Conservation (phyloP, 371 early-diverging fungal genomes). For the Mucor velutinosus region DNA sequence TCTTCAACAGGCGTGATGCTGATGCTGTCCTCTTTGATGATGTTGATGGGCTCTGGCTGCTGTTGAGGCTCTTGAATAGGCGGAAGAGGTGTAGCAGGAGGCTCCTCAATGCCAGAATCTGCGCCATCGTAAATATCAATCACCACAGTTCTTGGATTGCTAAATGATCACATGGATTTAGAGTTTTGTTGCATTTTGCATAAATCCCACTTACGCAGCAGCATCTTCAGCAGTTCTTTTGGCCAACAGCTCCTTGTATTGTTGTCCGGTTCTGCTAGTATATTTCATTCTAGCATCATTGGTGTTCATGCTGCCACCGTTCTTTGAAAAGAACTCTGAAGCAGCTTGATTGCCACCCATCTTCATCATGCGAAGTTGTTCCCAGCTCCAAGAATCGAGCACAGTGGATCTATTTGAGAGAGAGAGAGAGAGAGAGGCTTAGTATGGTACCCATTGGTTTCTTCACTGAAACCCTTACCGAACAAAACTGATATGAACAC, state of each 20-base stretch:
- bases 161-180: slow-evolving; percentile 2
- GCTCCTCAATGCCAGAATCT: neutral
- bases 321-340: slow-evolving; percentile 78
- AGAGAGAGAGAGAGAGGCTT: neutral
- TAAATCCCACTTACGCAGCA: slow-evolving; percentile 38
- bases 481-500: slow-evolving; percentile 96
- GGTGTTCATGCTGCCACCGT: slow-evolving; percentile 48
- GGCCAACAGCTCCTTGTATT: slow-evolving; percentile 83
- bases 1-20: slow-evolving; percentile 4
- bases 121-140: slow-evolving; percentile 33
- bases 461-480: slow-evolving; percentile 53
- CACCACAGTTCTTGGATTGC: slow-evolving; percentile 40
- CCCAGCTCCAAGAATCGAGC: slow-evolving; percentile 90
- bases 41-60: slow-evolving; percentile 9
- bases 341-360: slow-evolving; percentile 84
- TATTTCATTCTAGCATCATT: slow-evolving; percentile 88
- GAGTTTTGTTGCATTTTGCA: neutral
- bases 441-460: neutral
- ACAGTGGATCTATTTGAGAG: slow-evolving; percentile 72
- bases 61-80: neutral
- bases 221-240: slow-evolving; percentile 81
- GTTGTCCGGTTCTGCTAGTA: slow-evolving; percentile 71
- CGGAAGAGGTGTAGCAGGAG: neutral
- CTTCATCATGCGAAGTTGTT: slow-evolving; percentile 94
- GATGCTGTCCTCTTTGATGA: neutral